Evolutionary conservation across 331 rosid species (phyloP).

Genomic region (Malus hybrid): DNA sequence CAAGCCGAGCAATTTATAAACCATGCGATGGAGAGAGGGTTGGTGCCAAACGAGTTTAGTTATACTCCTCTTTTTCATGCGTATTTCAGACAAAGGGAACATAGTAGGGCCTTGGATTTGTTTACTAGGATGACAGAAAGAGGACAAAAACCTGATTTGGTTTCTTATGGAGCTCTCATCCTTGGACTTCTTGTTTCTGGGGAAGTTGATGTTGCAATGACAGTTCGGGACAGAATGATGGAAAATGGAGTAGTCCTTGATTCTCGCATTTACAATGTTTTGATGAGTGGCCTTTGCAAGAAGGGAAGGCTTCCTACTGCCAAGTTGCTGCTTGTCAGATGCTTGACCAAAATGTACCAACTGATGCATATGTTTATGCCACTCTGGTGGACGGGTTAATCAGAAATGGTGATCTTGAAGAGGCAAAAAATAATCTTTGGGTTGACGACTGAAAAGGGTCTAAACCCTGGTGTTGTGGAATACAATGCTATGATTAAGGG

Average conservation of each 20-base stretch:
- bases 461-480: constrained; percentile 61
- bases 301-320: constrained; percentile 65
- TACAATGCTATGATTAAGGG: constrained; percentile 85
- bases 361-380: constrained; percentile 65
- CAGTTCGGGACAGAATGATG: constrained; percentile 55
- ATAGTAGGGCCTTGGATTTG: constrained; percentile 48
- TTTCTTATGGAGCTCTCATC: constrained; percentile 65
- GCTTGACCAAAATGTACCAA: constrained; percentile 59
- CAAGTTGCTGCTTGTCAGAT: constrained; percentile 57
- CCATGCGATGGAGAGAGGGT: constrained; percentile 32
- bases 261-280: constrained; percentile 71
- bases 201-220: constrained; percentile 56
- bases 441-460: constrained; percentile 32
- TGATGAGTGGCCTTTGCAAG: constrained; percentile 73
- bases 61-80: constrained; percentile 60
- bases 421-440: constrained; percentile 55
- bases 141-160: constrained; percentile 58
- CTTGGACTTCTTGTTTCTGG: constrained; percentile 60
- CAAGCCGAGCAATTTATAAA: constrained; percentile 56
- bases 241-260: constrained; percentile 66
- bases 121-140: constrained; percentile 57
- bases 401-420: constrained; percentile 48
- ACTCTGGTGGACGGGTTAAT: constrained; percentile 72
- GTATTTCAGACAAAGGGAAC: constrained; percentile 58
- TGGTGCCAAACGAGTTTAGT: constrained; percentile 45